Evolutionary conservation across 371 early-diverging fungal species (phyloP).

Genomic region (Nosema bombycis): DNA sequence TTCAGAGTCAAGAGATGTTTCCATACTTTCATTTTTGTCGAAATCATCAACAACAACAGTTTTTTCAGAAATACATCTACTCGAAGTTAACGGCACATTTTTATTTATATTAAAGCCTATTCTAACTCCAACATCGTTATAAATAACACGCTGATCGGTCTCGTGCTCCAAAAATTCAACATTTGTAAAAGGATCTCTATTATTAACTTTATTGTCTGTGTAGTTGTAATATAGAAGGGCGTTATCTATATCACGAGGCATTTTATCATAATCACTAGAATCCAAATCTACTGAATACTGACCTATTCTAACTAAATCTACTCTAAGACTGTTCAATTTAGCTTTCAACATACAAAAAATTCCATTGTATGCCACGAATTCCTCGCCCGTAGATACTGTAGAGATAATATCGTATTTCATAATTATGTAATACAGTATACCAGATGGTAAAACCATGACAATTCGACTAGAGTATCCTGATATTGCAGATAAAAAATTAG

Average conservation of each 20-base stretch:
- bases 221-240: conserved; percentile 2
- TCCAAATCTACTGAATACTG: background rate
- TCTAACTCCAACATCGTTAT: background rate
- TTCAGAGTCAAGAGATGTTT: conserved; percentile 14
- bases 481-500: conserved; percentile 11
- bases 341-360: conserved; percentile 1
- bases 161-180: background rate
- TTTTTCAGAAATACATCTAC: conserved; percentile 8
- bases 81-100: background rate
- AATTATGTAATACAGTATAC: background rate
- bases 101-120: conserved; percentile 14
- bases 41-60: conserved; percentile 13
- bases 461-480: conserved; percentile 8
- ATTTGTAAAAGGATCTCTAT: conserved; percentile 9
- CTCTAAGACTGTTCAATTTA: background rate
- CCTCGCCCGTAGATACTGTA: background rate
- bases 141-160: conserved; percentile 2
- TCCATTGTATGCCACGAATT: conserved; percentile 2
- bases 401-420: background rate
- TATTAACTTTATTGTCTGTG: background rate
- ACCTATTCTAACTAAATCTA: background rate
- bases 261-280: background rate
- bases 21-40: background rate
- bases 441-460: conserved; percentile 29
- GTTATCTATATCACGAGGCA: conserved; percentile 9